A percentile compares a stretch with the other conserved stretches of the same genome.
These are phyloP conservation scores for Dendrocalamus latiflorus DNA, from an alignment of 202 grass and related monocot species.

Conservation along the genomic window DNA sequence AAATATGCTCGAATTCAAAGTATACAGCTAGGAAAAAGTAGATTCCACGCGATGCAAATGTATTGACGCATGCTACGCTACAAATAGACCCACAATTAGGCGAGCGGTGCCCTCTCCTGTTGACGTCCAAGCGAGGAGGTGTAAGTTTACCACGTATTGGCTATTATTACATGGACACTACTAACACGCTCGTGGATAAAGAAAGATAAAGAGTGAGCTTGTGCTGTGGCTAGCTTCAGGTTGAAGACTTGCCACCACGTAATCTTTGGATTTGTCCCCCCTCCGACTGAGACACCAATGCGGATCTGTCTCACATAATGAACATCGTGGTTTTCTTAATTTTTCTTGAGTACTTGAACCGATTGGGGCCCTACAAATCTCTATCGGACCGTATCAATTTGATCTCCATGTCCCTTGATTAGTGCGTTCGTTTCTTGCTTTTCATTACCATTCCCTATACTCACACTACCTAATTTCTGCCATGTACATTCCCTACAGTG, in stretches of 20 bases:
- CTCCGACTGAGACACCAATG: neutral
- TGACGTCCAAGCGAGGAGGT: neutral
- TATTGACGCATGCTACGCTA: neutral
- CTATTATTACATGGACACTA: neutral
- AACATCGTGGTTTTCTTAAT: neutral
- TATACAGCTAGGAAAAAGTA: neutral
- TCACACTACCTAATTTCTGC: neutral
- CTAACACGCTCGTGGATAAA: neutral
- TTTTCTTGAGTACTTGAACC: neutral
- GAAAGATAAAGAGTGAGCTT: no score
- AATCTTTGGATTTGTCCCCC: neutral
- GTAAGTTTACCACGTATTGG: neutral
- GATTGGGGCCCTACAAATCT: neutral
- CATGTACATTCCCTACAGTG: neutral
- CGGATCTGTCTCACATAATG: neutral
- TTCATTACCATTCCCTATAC: neutral
- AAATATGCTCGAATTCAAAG: neutral
- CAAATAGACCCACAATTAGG: neutral
- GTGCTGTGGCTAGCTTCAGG: neutral
- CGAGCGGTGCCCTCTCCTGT: neutral
- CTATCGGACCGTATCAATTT: neutral
- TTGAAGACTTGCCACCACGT: neutral
- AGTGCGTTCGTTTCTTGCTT: neutral
- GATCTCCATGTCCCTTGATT: neutral
- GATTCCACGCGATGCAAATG: neutral